These are phyloP conservation scores for Jackrogersella multiformis DNA, from an alignment of 495 filamentous ascomycete species.

Conservation along the genomic window DNA sequence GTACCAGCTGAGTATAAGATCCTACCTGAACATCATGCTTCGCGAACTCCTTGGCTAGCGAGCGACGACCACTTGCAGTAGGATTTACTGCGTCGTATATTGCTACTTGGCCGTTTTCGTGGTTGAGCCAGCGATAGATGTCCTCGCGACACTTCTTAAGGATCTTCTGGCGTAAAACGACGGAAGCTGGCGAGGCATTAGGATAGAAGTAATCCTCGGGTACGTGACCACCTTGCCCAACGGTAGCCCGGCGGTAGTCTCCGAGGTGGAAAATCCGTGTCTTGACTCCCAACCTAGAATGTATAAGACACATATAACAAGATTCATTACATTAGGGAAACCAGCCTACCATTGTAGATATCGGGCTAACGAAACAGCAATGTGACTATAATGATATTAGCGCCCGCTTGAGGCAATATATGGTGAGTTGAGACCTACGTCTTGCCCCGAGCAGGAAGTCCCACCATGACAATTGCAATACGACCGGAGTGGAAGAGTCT, in stretches of 20 bases:
- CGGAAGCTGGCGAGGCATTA: constrained; percentile 86
- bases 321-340: background rate
- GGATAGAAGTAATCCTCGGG: constrained; percentile 98
- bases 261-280: constrained; percentile 97
- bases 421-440: constrained; percentile 68
- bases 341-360: constrained; percentile 87
- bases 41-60: constrained; percentile 92
- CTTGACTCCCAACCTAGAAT: constrained; percentile 89
- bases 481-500: constrained; percentile 96
- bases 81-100: constrained; percentile 99
- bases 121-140: constrained; percentile 92
- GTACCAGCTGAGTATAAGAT: background rate
- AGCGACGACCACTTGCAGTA: constrained; percentile 79
- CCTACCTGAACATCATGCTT: constrained; percentile 92
- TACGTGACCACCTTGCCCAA: constrained; percentile 85
- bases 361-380: constrained; percentile 91
- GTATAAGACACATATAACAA: constrained; percentile 40
- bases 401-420: background rate
- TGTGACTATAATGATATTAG: constrained; percentile 69
- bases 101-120: constrained; percentile 97
- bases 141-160: constrained; percentile 97
- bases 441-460: constrained; percentile 94
- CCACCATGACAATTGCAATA: constrained; percentile 97
- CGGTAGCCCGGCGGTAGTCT: constrained; percentile 92
- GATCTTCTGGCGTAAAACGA: constrained; percentile 93